Evolutionary conservation across 768 basidiomycete species (phyloP).

Genomic region (Tylopilus sp.): DNA sequence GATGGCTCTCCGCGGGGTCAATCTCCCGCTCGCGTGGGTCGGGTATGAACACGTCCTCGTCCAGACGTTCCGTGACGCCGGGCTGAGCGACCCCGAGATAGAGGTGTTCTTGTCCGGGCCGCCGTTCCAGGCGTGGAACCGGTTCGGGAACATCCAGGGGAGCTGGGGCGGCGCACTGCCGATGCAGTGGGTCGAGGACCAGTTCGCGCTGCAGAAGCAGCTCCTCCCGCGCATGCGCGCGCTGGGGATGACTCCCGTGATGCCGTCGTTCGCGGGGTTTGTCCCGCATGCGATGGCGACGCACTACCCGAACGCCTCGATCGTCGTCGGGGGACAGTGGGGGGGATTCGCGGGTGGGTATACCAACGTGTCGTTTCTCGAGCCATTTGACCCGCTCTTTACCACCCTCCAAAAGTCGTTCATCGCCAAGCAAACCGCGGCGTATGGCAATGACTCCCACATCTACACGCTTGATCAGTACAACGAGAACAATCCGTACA

Average conservation of each 20-base stretch:
- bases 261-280: conserved; percentile 42
- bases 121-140: conserved; percentile 9
- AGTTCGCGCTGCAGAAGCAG: conserved; percentile 35
- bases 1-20: conserved; percentile 40
- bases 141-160: too few species aligned
- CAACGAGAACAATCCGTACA: conserved; percentile 40
- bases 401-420: conserved; percentile 35
- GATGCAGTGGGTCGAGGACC: conserved; percentile 36
- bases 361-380: conserved; percentile 39
- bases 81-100: conserved; percentile 36
- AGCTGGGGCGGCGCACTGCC: conserved; percentile 36
- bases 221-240: conserved; percentile 37
- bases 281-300: conserved; percentile 32
- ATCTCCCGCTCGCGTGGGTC: conserved; percentile 41
- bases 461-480: conserved; percentile 45
- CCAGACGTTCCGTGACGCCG: conserved; percentile 36
- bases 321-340: conserved; percentile 37
- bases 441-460: conserved; percentile 38
- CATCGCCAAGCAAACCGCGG: conserved; percentile 35
- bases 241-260: conserved; percentile 41
- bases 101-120: conserved; percentile 35
- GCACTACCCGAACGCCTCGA: conserved; percentile 33
- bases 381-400: conserved; percentile 40
- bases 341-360: conserved; percentile 23
- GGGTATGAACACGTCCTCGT: conserved; percentile 38